Evolutionary conservation across 2,329 filamentous ascomycete genomes (phyloP), one percentile per base, ranked within the genome.

Genomic region (Pseudofabraea citricarpa): DNA sequence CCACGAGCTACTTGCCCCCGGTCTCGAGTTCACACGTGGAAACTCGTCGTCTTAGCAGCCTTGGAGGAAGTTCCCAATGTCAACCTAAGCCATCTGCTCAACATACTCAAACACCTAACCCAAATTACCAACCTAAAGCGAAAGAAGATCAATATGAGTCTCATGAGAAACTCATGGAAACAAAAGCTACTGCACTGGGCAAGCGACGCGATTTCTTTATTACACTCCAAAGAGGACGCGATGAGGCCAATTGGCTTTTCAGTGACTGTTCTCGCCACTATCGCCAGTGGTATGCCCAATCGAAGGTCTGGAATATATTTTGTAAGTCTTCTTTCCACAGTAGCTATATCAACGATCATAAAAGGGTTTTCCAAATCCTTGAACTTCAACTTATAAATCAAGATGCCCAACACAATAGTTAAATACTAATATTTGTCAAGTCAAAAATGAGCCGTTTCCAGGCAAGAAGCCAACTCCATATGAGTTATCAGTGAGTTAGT

Each of bases 211-310:
- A 37, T 10, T 37, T 37, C 21, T 37, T 37, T 22, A 20, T 21
- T 12, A 21, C 35, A 22, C 19, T 37, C 15, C 35, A 37, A 21
- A 37, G 16, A 21, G 16, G 35, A 15, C 19, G 35, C 10, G 35
- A 37, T 22, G 35, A 37, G 19, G 35, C 35, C 8, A 37, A 37
- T 23, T 21, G 9, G 19, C 42, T 36, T 9, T 26, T 39, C 18
- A 35, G 36, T 32, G 33, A 16, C 7, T 23, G 7, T 29, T 48
- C 10, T 45, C 46, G 47, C 36, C 42, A 37, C 15, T 37, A 37
- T 22, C 35, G 35, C 12, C 24, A 41, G 9, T 51, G 49, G 49
- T 37, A 40, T 23, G 40, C 39, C 9, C 35, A 44, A 27, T 41
- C n/a, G 15, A 18, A 45, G 26, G 29, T 50, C 4, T 51, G 49